Percentiles rank a stretch among this genome's conserved stretches.
Evolutionary conservation across 2,329 filamentous ascomycete genomes (phyloP).

Genomic region (Colletotrichum sublineola): DNA sequence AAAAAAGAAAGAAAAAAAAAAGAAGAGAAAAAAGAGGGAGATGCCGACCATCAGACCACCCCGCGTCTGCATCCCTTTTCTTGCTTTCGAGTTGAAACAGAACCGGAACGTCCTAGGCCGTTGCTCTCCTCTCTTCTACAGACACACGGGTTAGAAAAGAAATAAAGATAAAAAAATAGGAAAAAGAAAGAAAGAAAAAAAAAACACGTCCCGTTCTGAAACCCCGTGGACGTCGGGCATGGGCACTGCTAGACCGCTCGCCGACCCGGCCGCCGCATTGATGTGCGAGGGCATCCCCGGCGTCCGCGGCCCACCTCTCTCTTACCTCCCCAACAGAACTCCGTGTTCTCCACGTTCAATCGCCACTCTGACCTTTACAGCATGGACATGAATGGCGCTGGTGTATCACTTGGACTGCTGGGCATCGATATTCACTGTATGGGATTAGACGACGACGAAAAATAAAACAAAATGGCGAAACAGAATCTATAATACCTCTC

Average conservation of each 20-base stretch:
- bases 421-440: background rate
- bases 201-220: background rate
- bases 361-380: background rate
- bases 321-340: background rate
- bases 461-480: conserved; percentile 13
- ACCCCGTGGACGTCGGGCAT: conserved; percentile 1
- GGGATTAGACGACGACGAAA: background rate
- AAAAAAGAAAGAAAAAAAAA: background rate
- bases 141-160: background rate
- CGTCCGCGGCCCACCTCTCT: background rate
- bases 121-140: background rate
- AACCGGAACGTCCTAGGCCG: conserved; percentile 17
- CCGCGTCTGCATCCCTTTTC: background rate
- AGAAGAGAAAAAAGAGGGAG: background rate
- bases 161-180: rapidly evolving
- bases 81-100: conserved; percentile 14
- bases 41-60: conserved; percentile 2
- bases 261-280: conserved; percentile 3
- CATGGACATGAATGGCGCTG: background rate
- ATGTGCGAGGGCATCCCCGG: conserved; percentile 27
- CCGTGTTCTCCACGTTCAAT: background rate
- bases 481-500: conserved; percentile 38
- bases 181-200: background rate
- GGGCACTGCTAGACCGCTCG: background rate
- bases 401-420: background rate